Percentiles rank a stretch among this genome's conserved stretches.
Conservation (phyloP, 2,329 filamentous ascomycete species). For the Dendryphion nanum region DNA sequence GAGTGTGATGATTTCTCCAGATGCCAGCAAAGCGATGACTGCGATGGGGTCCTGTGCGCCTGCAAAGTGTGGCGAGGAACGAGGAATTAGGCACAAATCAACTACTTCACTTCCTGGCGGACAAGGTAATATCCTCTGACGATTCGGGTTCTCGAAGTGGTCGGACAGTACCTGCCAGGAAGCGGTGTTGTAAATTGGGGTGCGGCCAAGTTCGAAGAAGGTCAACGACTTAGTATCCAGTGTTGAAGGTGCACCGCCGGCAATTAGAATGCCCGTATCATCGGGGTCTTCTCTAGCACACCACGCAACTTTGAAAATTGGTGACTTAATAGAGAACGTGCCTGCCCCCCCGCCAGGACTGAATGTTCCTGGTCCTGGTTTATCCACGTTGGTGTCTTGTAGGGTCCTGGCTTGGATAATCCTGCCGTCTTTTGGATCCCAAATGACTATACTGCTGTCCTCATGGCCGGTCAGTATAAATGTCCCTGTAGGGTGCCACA, state of each 20-base stretch:
- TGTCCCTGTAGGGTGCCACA: conserved; percentile 94
- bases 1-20: conserved; percentile 84
- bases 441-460: conserved; percentile 88
- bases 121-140: conserved; percentile 68
- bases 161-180: conserved; percentile 79
- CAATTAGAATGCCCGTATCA: conserved; percentile 83
- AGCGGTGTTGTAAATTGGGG: conserved; percentile 87
- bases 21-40: conserved; percentile 73
- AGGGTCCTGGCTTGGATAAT: conserved; percentile 81
- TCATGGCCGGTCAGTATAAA: conserved; percentile 86
- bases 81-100: conserved; percentile 81
- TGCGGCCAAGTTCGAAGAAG: conserved; percentile 84
- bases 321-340: conserved; percentile 64
- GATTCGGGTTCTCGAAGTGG: conserved; percentile 76
- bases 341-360: conserved; percentile 46
- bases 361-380: conserved; percentile 52
- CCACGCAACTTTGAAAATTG: conserved; percentile 80
- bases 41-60: conserved; percentile 91
- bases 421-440: conserved; percentile 87
- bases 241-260: conserved; percentile 72
- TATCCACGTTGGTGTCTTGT: conserved; percentile 70
- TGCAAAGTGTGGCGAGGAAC: conserved; percentile 77
- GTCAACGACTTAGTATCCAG: conserved; percentile 73
- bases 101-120: conserved; percentile 75
- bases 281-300: conserved; percentile 93